Evolutionary conservation across 2,329 filamentous ascomycete species (phyloP), one percentile per base, ranked within the genome.

Genomic region (Aspergillus brunneoviolaceus): DNA sequence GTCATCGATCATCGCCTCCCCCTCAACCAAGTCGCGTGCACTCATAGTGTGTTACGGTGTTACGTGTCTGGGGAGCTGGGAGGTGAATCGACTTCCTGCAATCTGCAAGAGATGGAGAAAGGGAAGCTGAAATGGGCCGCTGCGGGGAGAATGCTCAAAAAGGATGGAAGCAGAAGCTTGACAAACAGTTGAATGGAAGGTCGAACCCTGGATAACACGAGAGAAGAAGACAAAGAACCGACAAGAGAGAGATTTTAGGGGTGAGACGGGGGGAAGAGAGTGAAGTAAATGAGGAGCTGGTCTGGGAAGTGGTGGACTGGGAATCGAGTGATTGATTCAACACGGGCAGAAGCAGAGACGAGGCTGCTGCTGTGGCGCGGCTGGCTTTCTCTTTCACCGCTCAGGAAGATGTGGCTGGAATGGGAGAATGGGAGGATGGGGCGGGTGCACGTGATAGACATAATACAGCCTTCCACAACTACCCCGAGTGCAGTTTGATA

Each of bases 1-100:
- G 59, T 95, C 91, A 72, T 93, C 93, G 61, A 97, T 81, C 77
- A 96, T 88, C 68, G 94, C 95, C 80, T 92, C 89, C 65, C 87
- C 88, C 68, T 94, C 88, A 71, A 99, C 88, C 72, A 97, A 81
- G 74, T 92, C 87, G 61, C 73, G 73, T 60, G 77, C 71, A 76
- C 85, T 85, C 85, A 91, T 87, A 52, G 76, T 81, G 72, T 65
- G 64, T 39, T 35, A 12, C 48, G 35, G 72, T 65, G 64, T 39
- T 35, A 12, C 48, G 35, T 50, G 19, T 23, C 51, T 35, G 49
- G 33, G 45, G 54, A 12, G 33, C 11, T 35, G 33, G 10, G 11
- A 12, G 33, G 33, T 35, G 14, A 35, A 35, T 33, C 50, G 42
- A 48, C 55, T 49, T 53, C 35, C 45, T 42, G 42, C 47, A 56